phyloP scores from a whole-genome alignment of 139 green algal genomes.

The Zygnema cylindricum region DNA sequence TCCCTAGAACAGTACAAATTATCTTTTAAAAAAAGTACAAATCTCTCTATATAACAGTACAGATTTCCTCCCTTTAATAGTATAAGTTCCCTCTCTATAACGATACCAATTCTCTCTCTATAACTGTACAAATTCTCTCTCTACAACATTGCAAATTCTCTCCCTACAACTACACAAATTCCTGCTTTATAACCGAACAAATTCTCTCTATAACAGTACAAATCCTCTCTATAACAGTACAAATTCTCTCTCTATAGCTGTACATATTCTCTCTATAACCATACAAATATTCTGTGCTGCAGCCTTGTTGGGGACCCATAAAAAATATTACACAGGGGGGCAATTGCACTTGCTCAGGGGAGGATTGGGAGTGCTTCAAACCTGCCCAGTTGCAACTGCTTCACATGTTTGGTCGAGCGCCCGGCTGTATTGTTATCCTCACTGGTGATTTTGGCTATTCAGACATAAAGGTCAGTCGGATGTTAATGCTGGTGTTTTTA shows the following conservation, averaged over 20 bases:
- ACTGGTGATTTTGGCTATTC: conserved; percentile 46
- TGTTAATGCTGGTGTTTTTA: too few relatives aligned
- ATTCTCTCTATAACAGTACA: too few relatives aligned
- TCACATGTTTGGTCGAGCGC: conserved; percentile 35
- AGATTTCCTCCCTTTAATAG: too few relatives aligned
- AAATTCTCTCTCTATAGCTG: neutral
- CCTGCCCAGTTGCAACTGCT: conserved; percentile 54
- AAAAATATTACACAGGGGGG: neutral
- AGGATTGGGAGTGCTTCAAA: conserved; percentile 58
- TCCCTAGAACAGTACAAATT: too few relatives aligned
- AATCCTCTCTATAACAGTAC: neutral
- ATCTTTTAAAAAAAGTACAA: too few relatives aligned
- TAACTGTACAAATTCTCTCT: too few relatives aligned
- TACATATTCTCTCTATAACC: neutral
- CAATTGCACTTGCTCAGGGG: neutral
- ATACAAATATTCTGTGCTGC: neutral
- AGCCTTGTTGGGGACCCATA: neutral
- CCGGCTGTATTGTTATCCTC: conserved; percentile 43
- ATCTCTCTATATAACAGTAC: too few relatives aligned
- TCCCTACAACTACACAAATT: too few relatives aligned
- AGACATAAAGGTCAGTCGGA: conserved; percentile 58
- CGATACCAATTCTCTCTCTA: too few relatives aligned
- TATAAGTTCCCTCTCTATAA: too few relatives aligned
- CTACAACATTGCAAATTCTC: too few relatives aligned
- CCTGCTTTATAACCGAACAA: too few relatives aligned